Base-by-base conservation (phyloP, 176 grass and related monocot genomes). In the Thalia dealbata region DNA sequence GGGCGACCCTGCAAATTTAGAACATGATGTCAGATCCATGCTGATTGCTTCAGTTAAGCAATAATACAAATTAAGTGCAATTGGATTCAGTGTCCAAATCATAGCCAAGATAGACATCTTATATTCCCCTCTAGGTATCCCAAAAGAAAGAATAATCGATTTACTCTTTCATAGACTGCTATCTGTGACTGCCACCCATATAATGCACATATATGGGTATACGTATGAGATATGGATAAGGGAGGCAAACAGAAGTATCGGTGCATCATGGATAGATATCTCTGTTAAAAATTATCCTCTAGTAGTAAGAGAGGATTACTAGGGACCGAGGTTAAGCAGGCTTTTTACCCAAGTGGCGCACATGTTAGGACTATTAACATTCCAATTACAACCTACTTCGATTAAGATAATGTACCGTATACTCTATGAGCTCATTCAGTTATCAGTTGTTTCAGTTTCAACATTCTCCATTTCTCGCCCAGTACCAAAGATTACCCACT, bases 1-100 rank as follows among this genome's bases (percentile, higher is more conserved):
- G 82, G 82, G 42, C 82, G 82, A 64, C 82, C 82, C 82, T 84
- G 64, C 7, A 76, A 70, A 45, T 44, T 69, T 77, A 10, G 19
- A 82, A 62, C 45, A 55, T 19, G 28, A 14, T 16, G 14, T 70
- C 46, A 75, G 62, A 22, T 54, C 28, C 1, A 60, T 68, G 30
- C 28, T 18, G 11, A 21, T 41, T 61, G 50, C 14, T 0, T 62
- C 38, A 55, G 29, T 55, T 32, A 24, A 56, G 44, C 52, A 74
- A 29, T 50, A 14, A 27, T 60, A 25, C 5, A 81, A 76, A 62
- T 15, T 41, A n/a, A 63, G 26, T 70, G 10, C 19, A 44, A 70
- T 10, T 18, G 62, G 15, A 32, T 28, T 32, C 7, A 32, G 62
- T 18, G 30, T 65, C 27, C 18, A 65, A 32, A 65, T 30, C 4